A percentile compares a stretch with the other conserved stretches of the same genome.
phyloP scores from a whole-genome alignment of 2,329 filamentous ascomycete genomes.

The Trichoderma pleuroti region DNA sequence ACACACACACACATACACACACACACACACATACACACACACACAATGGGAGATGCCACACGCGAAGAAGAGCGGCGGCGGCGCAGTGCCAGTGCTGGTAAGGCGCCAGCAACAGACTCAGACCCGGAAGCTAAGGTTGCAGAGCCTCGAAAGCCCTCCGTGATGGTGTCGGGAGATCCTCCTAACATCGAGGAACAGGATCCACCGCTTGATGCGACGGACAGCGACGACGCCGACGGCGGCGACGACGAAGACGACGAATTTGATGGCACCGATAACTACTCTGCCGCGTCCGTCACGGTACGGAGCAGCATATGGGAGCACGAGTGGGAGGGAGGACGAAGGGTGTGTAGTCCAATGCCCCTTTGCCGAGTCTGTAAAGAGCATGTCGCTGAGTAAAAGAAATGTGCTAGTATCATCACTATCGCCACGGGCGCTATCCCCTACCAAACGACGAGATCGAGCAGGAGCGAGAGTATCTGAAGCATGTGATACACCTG shows the following conservation, averaged over 20 bases:
- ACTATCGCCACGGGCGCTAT: slow-evolving; percentile 34
- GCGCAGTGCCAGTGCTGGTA: not conserved
- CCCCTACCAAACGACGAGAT: slow-evolving; percentile 39
- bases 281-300: slow-evolving; percentile 6
- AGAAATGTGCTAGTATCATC: slow-evolving; percentile 29
- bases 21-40: not conserved
- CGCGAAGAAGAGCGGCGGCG: not conserved
- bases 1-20: not conserved
- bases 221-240: slow-evolving; percentile 8
- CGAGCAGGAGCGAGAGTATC: slow-evolving; percentile 40
- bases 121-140: slow-evolving; percentile 9
- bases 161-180: not conserved
- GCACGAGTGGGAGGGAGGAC: slow-evolving; percentile 18
- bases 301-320: slow-evolving; percentile 18
- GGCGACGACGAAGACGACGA: slow-evolving; percentile 11
- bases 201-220: slow-evolving; percentile 10
- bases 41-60: slow-evolving; percentile 8
- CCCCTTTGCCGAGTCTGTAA: not conserved
- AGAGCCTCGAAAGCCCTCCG: not conserved
- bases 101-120: not conserved
- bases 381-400: not conserved
- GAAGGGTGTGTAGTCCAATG: slow-evolving; percentile 10
- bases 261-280: not conserved
- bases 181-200: slow-evolving; percentile 15
- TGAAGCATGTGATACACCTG: slow-evolving; percentile 39